phyloP scores from a whole-genome alignment of 2,329 filamentous ascomycete species.

The Drechslerella stenobrocha region DNA sequence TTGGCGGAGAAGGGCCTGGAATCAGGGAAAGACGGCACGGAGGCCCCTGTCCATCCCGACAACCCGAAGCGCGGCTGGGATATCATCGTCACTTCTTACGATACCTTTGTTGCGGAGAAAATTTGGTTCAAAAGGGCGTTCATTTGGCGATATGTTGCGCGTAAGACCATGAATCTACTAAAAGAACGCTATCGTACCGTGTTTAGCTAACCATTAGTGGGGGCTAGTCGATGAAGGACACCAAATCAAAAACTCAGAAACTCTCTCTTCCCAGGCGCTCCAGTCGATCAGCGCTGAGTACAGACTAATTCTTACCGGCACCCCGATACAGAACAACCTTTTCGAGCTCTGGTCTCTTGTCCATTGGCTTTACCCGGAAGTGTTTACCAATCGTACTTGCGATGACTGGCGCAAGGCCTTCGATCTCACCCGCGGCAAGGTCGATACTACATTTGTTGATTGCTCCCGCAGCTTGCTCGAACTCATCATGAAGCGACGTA shows the following conservation, averaged over 20 bases:
- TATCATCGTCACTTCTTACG: conserved; percentile 38
- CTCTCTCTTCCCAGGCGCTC: conserved; percentile 77
- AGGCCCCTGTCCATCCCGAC: conserved; percentile 66
- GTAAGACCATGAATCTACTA: conserved; percentile 63
- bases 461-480: conserved; percentile 61
- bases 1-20: conserved; percentile 57
- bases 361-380: conserved; percentile 82
- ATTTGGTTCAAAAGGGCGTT: conserved; percentile 61
- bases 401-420: conserved; percentile 63
- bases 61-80: conserved; percentile 68
- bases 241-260: conserved; percentile 83
- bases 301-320: conserved; percentile 84
- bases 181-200: conserved; percentile 58
- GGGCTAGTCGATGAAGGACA: conserved; percentile 94
- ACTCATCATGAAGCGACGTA: conserved; percentile 64
- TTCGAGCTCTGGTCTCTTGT: conserved; percentile 88
- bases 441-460: conserved; percentile 62
- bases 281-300: conserved; percentile 76
- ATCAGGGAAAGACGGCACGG: conserved; percentile 58
- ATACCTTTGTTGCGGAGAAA: conserved; percentile 51
- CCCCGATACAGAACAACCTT: conserved; percentile 90
- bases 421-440: conserved; percentile 62
- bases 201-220: conserved; percentile 58
- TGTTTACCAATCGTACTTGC: conserved; percentile 61
- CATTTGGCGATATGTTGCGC: conserved; percentile 61